Conservation (phyloP, 2,329 filamentous ascomycete genomes). For the Aureobasidium leucospermi region DNA sequence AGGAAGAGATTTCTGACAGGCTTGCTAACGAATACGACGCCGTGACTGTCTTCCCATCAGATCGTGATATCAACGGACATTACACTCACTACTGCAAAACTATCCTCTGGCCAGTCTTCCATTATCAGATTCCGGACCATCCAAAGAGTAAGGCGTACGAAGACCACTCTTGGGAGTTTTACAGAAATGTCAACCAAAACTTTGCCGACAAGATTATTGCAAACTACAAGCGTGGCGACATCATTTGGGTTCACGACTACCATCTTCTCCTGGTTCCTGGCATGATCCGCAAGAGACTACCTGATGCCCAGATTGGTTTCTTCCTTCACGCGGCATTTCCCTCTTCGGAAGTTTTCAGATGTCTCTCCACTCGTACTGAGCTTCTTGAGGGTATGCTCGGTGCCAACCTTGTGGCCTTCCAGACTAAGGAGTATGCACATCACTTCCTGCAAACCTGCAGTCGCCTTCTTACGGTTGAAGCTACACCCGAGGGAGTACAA, state of each 20-base stretch:
- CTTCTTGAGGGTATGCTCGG: constrained; percentile 88
- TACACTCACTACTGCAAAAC: constrained; percentile 97
- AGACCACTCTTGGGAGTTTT: constrained; percentile 94
- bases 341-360: constrained; percentile 92
- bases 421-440: constrained; percentile 84
- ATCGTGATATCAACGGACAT: constrained; percentile 90
- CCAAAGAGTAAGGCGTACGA: constrained; percentile 97
- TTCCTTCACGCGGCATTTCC: constrained; percentile 94
- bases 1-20: constrained; percentile 73
- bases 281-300: constrained; percentile 84
- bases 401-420: constrained; percentile 86
- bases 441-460: constrained; percentile 97
- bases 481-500: constrained; percentile 78
- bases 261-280: constrained; percentile 81
- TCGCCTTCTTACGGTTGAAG: constrained; percentile 81
- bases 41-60: constrained; percentile 74
- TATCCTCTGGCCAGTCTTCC: constrained; percentile 94
- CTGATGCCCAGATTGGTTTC: constrained; percentile 91
- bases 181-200: constrained; percentile 83
- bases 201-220: constrained; percentile 86
- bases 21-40: constrained; percentile 76
- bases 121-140: constrained; percentile 96
- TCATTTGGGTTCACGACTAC: constrained; percentile 94
- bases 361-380: constrained; percentile 77
- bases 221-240: constrained; percentile 88